Evolutionary conservation across 1,284 basidiomycete genomes (phyloP).

Genomic region (Mycosarcoma mackinlayi): DNA sequence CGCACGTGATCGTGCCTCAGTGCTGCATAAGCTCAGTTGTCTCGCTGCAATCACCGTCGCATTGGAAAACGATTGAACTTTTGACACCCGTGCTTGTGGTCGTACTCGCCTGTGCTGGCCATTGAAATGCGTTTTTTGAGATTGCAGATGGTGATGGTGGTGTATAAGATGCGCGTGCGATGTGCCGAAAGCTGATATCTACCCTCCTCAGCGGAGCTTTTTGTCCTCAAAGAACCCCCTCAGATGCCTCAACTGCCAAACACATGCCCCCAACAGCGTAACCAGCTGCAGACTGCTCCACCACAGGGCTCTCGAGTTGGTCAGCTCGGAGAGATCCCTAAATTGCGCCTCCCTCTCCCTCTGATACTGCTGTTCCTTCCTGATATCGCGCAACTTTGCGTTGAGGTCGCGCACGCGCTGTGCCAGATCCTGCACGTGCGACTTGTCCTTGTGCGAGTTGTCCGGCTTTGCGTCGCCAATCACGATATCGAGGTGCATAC

Average conservation of each 20-base stretch:
- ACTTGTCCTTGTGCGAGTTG: conserved; percentile 60
- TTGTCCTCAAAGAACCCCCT: conserved; percentile 66
- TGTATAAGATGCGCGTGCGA: no score
- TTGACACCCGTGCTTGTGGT: no score
- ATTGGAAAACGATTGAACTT: not conserved
- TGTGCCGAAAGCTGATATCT: no score
- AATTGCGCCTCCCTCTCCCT: conserved; percentile 90
- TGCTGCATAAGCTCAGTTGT: no score
- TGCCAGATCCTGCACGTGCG: conserved; percentile 86
- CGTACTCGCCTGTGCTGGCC: no score
- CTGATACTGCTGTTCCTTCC: conserved; percentile 97
- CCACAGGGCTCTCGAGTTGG: conserved; percentile 90
- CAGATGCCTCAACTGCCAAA: conserved; percentile 92
- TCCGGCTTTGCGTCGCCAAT: conserved; percentile 88
- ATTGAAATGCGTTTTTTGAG: not conserved
- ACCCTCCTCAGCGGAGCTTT: conserved; percentile 64
- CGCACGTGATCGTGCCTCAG: no score
- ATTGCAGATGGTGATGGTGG: no score
- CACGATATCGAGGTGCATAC: conserved; percentile 91
- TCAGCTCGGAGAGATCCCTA: conserved; percentile 85
- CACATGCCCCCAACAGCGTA: conserved; percentile 84
- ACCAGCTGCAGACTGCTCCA: conserved; percentile 88
- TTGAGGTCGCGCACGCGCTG: conserved; percentile 90
- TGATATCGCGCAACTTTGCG: conserved; percentile 88
- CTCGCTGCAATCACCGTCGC: no score